Percentiles rank a stretch among this genome's conserved stretches.
These are phyloP conservation scores for Skeletonema marinoi DNA, from an alignment of 108 stramenopile genomes.

Conservation along the genomic window DNA sequence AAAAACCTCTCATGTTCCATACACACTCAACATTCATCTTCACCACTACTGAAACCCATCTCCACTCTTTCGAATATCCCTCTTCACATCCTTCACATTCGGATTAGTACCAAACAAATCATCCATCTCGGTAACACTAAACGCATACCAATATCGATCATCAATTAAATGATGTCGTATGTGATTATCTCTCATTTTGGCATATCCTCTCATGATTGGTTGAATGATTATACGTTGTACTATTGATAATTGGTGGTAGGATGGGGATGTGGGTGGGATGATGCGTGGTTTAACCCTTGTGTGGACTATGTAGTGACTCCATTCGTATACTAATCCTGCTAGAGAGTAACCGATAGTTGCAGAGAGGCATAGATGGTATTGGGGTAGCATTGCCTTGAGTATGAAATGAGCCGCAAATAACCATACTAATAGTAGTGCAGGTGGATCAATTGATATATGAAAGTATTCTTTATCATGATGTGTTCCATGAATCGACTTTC, in stretches of 20 bases:
- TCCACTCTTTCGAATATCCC: neutral
- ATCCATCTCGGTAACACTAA: slow-evolving; percentile 63
- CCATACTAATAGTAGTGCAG: slow-evolving; percentile 59
- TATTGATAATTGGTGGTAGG: neutral
- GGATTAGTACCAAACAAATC: slow-evolving; percentile 73
- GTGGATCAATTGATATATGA: slow-evolving; percentile 71
- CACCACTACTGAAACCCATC: neutral
- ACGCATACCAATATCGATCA: slow-evolving; percentile 66
- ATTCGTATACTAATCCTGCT: slow-evolving; percentile 72
- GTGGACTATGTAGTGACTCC: slow-evolving; percentile 77
- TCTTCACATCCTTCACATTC: slow-evolving; percentile 25
- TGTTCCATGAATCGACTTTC: slow-evolving; percentile 60
- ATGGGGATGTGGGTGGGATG: slow-evolving; percentile 10
- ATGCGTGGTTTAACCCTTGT: slow-evolving; percentile 54
- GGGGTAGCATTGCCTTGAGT: slow-evolving; percentile 45
- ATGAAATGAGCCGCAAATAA: slow-evolving; percentile 44
- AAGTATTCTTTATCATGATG: slow-evolving; percentile 68
- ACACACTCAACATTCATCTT: too few relatives aligned
- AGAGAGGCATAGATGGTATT: slow-evolving; percentile 40
- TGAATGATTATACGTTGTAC: neutral
- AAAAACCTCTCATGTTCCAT: too few relatives aligned
- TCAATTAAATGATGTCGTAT: slow-evolving; percentile 64
- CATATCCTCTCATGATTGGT: slow-evolving; percentile 7
- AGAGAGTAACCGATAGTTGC: slow-evolving; percentile 63
- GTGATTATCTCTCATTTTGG: slow-evolving; percentile 62